A percentile compares a stretch with the other conserved stretches of the same genome.
Evolutionary conservation across 2,329 filamentous ascomycete species (phyloP).

Genomic region (Sporothrix schenckii): DNA sequence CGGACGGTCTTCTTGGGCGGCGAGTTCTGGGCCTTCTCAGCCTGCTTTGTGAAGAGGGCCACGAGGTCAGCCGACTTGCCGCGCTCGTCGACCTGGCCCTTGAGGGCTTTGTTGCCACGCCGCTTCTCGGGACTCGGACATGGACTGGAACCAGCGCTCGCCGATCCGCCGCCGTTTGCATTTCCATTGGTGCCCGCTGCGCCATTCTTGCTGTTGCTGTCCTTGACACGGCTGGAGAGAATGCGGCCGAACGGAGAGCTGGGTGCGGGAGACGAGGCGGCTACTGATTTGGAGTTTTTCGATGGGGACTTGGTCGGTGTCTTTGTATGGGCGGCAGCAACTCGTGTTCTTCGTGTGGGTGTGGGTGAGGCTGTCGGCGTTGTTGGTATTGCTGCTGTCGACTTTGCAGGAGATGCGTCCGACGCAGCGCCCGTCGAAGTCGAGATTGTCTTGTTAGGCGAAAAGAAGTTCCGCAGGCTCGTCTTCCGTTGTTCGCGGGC

Average conservation of each 20-base stretch:
- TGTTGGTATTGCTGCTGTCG: constrained; percentile 38
- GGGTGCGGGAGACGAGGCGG: constrained; percentile 31
- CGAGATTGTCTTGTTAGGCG: constrained; percentile 48
- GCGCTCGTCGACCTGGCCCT: constrained; percentile 50
- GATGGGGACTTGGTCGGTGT: constrained; percentile 29
- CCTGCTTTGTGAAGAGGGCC: constrained; percentile 64
- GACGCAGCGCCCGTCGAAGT: constrained; percentile 40
- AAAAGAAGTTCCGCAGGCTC: constrained; percentile 58
- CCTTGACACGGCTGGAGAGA: constrained; percentile 31
- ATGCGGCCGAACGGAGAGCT: constrained; percentile 29
- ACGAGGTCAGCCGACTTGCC: constrained; percentile 60
- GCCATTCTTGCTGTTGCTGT: constrained; percentile 29
- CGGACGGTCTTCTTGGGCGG: constrained; percentile 38
- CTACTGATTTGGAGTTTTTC: constrained; percentile 33
- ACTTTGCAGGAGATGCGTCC: constrained; percentile 36
- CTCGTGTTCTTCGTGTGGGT: constrained; percentile 48
- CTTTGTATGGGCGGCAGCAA: constrained; percentile 30
- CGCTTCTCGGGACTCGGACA: constrained; percentile 54
- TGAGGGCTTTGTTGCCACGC: constrained; percentile 31
- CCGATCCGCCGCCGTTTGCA: constrained; percentile 33
- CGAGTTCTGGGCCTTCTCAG: constrained; percentile 51
- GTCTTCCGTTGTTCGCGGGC: constrained; percentile 45
- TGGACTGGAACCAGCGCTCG: constrained; percentile 38
- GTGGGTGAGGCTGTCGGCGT: constrained; percentile 48
- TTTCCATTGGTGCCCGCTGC: constrained; percentile 23